phyloP scores from a whole-genome alignment of 2,329 filamentous ascomycete species.

The Hysterium pulicare region DNA sequence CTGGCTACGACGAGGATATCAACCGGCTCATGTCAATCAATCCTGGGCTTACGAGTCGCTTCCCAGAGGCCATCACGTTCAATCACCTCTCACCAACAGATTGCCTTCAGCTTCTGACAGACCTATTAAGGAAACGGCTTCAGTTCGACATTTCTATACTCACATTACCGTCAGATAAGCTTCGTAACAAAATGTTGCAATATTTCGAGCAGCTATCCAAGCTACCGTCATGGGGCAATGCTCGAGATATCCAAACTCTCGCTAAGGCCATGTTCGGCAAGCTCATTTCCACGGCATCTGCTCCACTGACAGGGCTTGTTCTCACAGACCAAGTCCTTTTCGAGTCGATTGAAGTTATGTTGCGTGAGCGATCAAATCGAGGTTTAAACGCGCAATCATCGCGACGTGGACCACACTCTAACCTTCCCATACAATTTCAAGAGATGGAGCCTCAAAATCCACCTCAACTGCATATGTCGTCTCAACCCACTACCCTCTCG shows the following conservation, averaged over 20 bases:
- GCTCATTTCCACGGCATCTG: constrained; percentile 21
- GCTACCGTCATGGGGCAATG: constrained; percentile 59
- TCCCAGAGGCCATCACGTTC: constrained; percentile 62
- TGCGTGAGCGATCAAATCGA: constrained; percentile 29
- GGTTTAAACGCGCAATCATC: constrained; percentile 17
- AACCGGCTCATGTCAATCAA: constrained; percentile 61
- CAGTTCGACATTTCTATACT: constrained; percentile 28
- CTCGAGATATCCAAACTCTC: constrained; percentile 58
- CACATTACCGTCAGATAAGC: constrained; percentile 12
- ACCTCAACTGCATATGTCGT: constrained; percentile 4
- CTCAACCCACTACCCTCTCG: background rate
- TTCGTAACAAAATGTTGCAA: constrained; percentile 15
- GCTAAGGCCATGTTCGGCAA: constrained; percentile 49
- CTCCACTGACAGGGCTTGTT: constrained; percentile 13
- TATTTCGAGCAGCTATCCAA: constrained; percentile 42
- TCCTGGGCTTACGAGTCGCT: constrained; percentile 61
- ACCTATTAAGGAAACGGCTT: constrained; percentile 30
- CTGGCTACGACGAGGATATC: constrained; percentile 66
- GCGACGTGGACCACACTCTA: constrained; percentile 8
- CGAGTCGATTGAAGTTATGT: constrained; percentile 25
- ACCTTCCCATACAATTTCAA: constrained; percentile 7
- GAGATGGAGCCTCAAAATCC: background rate
- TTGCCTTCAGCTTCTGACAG: constrained; percentile 38
- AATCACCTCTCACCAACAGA: constrained; percentile 28
- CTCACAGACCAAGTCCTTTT: constrained; percentile 25